Conservation (phyloP, 495 filamentous ascomycete species). For the Xylaria venustula region DNA sequence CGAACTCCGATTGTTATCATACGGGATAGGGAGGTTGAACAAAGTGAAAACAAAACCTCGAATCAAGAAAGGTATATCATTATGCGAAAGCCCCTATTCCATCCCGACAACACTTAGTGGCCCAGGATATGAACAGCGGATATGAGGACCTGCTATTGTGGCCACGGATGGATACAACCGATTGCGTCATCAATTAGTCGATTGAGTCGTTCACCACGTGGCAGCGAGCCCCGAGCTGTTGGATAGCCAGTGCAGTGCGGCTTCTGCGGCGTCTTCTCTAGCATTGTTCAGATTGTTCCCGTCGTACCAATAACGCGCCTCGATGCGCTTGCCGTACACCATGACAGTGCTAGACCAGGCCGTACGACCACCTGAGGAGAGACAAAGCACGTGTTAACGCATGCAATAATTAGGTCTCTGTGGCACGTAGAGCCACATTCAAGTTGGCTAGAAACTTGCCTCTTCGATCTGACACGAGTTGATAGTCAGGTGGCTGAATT, state of each 20-base stretch:
- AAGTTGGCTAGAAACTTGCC: conserved; percentile 47
- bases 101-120: conserved; percentile 16
- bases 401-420: neutral
- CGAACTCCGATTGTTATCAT: conserved; percentile 34
- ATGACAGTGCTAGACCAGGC: conserved; percentile 80
- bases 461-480: conserved; percentile 76
- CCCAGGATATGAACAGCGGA: neutral
- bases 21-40: conserved; percentile 27
- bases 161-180: neutral
- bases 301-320: conserved; percentile 88
- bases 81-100: conserved; percentile 8
- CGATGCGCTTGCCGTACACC: conserved; percentile 52
- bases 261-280: conserved; percentile 84
- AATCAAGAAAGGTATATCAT: conserved; percentile 15
- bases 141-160: neutral
- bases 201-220: conserved; percentile 18
- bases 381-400: conserved; percentile 6
- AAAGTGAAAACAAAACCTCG: conserved; percentile 19
- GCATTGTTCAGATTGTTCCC: conserved; percentile 83
- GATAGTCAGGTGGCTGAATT: conserved; percentile 58
- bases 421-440: neutral
- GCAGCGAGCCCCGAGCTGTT: conserved; percentile 20
- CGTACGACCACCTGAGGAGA: conserved; percentile 71
- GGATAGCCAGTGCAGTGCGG: conserved; percentile 58
- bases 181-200: neutral